phyloP scores from a whole-genome alignment of 2,329 filamentous ascomycete genomes.

The Xylaria sp. region DNA sequence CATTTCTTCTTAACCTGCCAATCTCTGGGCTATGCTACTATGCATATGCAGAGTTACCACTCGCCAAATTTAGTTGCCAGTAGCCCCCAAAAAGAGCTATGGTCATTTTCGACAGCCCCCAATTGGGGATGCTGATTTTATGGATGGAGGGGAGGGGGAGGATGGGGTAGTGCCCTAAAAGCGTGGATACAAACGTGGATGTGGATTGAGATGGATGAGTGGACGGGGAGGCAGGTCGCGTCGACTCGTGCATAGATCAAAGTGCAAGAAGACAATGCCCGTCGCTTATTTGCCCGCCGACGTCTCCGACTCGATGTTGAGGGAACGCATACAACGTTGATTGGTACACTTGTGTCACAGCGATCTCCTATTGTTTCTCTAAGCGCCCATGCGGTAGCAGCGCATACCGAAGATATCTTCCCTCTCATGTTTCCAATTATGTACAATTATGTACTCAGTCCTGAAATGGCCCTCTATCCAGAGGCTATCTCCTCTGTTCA shows the following conservation, averaged over 20 bases:
- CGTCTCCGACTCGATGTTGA: background rate
- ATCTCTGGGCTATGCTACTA: background rate
- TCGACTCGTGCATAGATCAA: background rate
- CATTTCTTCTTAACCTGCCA: background rate
- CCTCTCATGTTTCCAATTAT: too few species aligned
- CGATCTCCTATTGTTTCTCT: background rate
- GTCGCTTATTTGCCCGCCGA: conserved; percentile 2
- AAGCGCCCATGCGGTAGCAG: conserved; percentile 4
- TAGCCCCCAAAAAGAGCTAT: background rate
- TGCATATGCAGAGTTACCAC: background rate
- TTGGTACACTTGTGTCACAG: background rate
- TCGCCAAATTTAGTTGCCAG: conserved; percentile 17
- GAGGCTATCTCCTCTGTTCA: conserved; percentile 16
- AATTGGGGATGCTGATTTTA: conserved; percentile 1
- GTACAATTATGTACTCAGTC: too few species aligned
- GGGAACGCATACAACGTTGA: background rate
- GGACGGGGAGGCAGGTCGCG: background rate
- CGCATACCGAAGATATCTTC: background rate
- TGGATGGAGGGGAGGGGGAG: background rate
- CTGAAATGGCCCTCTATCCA: too few species aligned
- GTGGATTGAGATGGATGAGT: background rate
- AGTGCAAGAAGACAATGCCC: background rate
- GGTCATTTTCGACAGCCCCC: background rate
- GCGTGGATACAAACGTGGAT: conserved; percentile 3
- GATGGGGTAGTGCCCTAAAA: background rate